Percentiles rank a stretch among this genome's conserved stretches.
Evolutionary conservation across 1,139 yeast species (phyloP).

Genomic region (Candida neerlandica): DNA sequence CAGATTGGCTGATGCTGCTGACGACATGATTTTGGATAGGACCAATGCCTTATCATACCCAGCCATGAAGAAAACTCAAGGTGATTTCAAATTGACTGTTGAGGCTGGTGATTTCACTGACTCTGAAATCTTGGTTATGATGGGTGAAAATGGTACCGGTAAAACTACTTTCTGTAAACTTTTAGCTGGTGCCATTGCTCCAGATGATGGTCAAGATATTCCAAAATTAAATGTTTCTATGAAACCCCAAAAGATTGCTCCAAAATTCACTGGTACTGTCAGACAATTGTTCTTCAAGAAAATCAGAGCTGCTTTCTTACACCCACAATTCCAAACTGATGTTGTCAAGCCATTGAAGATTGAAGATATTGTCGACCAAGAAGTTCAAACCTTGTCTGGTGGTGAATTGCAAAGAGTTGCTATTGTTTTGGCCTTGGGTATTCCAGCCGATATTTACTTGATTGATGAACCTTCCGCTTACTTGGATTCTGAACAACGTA

Average conservation of each 20-base stretch:
- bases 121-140: slow-evolving; percentile 96
- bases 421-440: slow-evolving; percentile 90
- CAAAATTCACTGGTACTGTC: slow-evolving; percentile 97
- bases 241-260: slow-evolving; percentile 99
- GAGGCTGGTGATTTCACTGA: slow-evolving; percentile 91
- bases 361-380: slow-evolving; percentile 94
- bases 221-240: slow-evolving; percentile 91
- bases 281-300: slow-evolving; percentile 96
- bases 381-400: slow-evolving; percentile 96
- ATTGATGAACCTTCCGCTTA: slow-evolving; percentile 99
- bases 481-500: slow-evolving; percentile 99
- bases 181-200: slow-evolving; percentile 88
- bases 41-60: slow-evolving; percentile 80
- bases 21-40: slow-evolving; percentile 74
- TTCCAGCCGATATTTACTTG: slow-evolving; percentile 92
- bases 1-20: slow-evolving; percentile 91
- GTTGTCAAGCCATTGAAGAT: slow-evolving; percentile 93
- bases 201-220: slow-evolving; percentile 76
- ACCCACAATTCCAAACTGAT: slow-evolving; percentile 97
- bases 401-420: slow-evolving; percentile 99
- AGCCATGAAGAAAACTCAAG: slow-evolving; percentile 84
- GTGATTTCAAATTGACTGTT: slow-evolving; percentile 85
- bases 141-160: slow-evolving; percentile 99
- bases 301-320: slow-evolving; percentile 90
- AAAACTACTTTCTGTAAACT: slow-evolving; percentile 95